Evolutionary conservation across 2,329 filamentous ascomycete species (phyloP), one percentile per base, ranked within the genome.

Genomic region (Epichloe uncinata): DNA sequence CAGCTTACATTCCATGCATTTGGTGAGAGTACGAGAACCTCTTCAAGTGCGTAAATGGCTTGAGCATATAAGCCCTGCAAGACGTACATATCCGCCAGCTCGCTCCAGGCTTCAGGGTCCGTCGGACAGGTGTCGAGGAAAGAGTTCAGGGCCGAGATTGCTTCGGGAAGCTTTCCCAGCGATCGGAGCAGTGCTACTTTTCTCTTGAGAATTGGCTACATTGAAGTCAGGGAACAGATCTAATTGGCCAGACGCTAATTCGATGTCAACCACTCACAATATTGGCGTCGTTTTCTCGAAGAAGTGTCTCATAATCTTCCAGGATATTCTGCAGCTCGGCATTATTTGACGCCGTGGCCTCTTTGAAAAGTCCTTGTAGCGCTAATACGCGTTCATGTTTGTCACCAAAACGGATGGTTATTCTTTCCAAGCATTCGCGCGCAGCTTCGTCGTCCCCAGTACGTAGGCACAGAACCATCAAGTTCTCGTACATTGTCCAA

Each of bases 81-180:
- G 33, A 89, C 74, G 67, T 98, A 97, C 53, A 96, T 69, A 62
- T 95, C 88, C 48, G 87, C 81, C 57, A 97, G 73, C 69, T 98
- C 93, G 48, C 87, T 80, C 93, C 93, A 98, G 9, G 86, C 83
- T 70, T 98, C 93, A 5, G 84, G 82, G 69, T 98, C 93, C 2
- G 87, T 95, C 2, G 93, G 90, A 49, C 83, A 85, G 53, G 84
- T 82, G 61, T 94, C 85, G 44, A 98, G 71, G 30, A 97, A 74
- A 50, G 82, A 75, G 54, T 82, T 81, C 51, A 97, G 69, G 30
- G 84, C 81, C 34, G 79, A 70, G 42, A 90, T 85, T 1, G 93
- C 87, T 55, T 96, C 88, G 1, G 77, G 60, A 1, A 72, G 71
- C 59, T 80, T 81, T 34, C 81, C 82, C 65, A 94, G 74, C 30